phyloP scores from a whole-genome alignment of 129 eudicot species.

The Centrapalus pauciflorus region DNA sequence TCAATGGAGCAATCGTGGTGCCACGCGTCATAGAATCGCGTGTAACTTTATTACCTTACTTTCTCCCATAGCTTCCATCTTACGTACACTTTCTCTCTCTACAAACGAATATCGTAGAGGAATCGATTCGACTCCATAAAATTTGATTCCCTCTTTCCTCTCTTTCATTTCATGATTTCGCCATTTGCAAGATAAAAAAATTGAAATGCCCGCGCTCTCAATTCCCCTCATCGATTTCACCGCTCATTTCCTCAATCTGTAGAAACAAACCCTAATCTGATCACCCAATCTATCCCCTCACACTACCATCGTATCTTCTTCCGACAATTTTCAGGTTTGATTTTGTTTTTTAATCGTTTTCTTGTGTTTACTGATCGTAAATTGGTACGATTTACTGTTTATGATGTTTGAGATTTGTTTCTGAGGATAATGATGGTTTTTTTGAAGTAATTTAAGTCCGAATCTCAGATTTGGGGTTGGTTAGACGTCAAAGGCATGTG shows the following conservation, averaged over 20 bases:
- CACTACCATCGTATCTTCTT: not conserved
- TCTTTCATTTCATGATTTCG: constrained; percentile 16
- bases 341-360: not conserved
- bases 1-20: too few species aligned
- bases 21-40: constrained; percentile 13
- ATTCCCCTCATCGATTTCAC: constrained; percentile 33
- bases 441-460: constrained; percentile 8
- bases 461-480: constrained; percentile 48
- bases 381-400: not conserved
- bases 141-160: constrained; percentile 2
- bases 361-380: constrained; percentile 2
- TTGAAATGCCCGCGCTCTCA: constrained; percentile 45
- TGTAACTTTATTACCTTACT: not conserved
- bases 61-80: constrained; percentile 10
- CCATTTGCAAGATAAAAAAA: not conserved
- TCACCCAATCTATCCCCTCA: not conserved
- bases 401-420: constrained; percentile 14
- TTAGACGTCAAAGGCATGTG: constrained; percentile 52
- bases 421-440: not conserved
- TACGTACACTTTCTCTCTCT: constrained; percentile 23
- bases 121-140: constrained; percentile 17
- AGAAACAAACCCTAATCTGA: constrained; percentile 35
- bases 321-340: constrained; percentile 31
- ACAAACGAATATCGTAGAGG: constrained; percentile 4
- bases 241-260: constrained; percentile 28